Percentiles rank a stretch among this genome's conserved stretches.
phyloP scores from a whole-genome alignment of 495 filamentous ascomycete genomes.

The Talaromyces trachyspermus region DNA sequence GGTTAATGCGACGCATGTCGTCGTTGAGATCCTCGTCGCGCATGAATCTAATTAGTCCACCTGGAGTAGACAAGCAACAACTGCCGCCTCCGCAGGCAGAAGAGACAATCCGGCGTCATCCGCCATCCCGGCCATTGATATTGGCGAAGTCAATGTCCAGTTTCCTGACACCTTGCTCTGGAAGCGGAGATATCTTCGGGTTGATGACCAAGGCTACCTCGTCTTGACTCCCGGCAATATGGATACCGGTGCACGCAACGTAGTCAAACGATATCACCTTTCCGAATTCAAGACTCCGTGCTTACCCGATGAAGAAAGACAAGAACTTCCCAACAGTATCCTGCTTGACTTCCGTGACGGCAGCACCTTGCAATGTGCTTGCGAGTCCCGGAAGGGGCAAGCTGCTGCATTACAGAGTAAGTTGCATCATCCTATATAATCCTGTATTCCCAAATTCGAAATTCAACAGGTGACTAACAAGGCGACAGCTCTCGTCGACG shows the following conservation, averaged over 20 bases:
- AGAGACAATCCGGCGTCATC: constrained; percentile 28
- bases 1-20: constrained; percentile 76
- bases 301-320: constrained; percentile 76
- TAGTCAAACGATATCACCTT: constrained; percentile 70
- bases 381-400: constrained; percentile 71
- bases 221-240: constrained; percentile 54
- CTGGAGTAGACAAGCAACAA: constrained; percentile 26
- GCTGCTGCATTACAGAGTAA: constrained; percentile 58
- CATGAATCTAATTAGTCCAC: constrained; percentile 47
- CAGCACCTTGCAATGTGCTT: constrained; percentile 78
- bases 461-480: constrained; percentile 12
- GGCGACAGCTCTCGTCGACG: constrained; percentile 13
- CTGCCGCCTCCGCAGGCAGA: constrained; percentile 51
- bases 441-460: no score
- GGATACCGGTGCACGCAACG: constrained; percentile 39
- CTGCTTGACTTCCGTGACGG: constrained; percentile 77
- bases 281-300: constrained; percentile 71
- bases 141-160: constrained; percentile 89
- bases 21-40: constrained; percentile 55
- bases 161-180: constrained; percentile 89
- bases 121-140: constrained; percentile 47
- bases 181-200: constrained; percentile 76
- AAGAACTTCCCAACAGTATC: constrained; percentile 84
- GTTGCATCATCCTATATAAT: constrained; percentile 17
- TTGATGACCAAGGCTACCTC: constrained; percentile 71